Evolutionary conservation across 768 basidiomycete species (phyloP).

Genomic region (Leccinum broughii): DNA sequence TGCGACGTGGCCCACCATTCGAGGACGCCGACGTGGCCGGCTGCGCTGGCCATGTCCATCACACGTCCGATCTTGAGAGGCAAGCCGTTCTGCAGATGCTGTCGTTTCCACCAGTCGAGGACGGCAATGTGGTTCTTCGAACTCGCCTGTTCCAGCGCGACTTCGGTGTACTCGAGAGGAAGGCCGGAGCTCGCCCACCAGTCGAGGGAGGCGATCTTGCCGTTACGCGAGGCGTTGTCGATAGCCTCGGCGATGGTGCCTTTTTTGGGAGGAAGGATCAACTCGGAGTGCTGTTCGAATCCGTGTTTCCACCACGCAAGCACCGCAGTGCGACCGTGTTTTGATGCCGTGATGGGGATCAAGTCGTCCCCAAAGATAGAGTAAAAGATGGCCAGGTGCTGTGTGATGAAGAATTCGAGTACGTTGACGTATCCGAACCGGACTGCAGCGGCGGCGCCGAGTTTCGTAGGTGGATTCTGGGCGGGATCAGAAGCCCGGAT

Average conservation of each 20-base stretch:
- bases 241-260: constrained; percentile 66
- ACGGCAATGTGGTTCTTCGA: constrained; percentile 74
- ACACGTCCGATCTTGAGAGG: constrained; percentile 80
- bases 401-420: constrained; percentile 70
- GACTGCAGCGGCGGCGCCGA: constrained; percentile 65
- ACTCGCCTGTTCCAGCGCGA: constrained; percentile 77
- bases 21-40: constrained; percentile 71
- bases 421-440: constrained; percentile 76
- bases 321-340: constrained; percentile 68
- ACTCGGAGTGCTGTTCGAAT: constrained; percentile 58
- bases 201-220: constrained; percentile 70
- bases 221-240: constrained; percentile 76
- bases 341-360: constrained; percentile 77
- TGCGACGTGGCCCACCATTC: constrained; percentile 86
- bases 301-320: constrained; percentile 83
- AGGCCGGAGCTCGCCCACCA: constrained; percentile 78
- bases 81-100: constrained; percentile 47
- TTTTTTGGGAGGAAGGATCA: constrained; percentile 54
- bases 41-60: constrained; percentile 82
- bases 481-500: constrained; percentile 62
- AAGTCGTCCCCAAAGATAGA: constrained; percentile 64
- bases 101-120: constrained; percentile 81
- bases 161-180: constrained; percentile 74
- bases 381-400: constrained; percentile 64
- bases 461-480: constrained; percentile 60